Conservation (phyloP, 495 filamentous ascomycete genomes). For the Lindgomyces ingoldianus region DNA sequence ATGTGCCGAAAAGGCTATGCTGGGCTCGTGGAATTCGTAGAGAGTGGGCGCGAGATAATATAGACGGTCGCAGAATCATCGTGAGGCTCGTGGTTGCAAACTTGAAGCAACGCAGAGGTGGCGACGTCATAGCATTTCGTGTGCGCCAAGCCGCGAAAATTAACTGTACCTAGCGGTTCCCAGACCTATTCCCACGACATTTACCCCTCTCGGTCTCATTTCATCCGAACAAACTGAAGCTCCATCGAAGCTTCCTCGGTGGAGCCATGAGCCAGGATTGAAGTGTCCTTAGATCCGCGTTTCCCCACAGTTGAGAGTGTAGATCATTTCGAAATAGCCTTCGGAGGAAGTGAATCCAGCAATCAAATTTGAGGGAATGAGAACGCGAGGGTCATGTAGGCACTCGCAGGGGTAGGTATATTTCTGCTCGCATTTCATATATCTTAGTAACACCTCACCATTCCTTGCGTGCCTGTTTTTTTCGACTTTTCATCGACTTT, state of each 20-base stretch:
- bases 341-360: not conserved
- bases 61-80: constrained; percentile 3
- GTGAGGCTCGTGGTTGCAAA: not conserved
- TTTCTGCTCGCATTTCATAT: not conserved
- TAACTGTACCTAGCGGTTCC: not conserved
- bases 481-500: not conserved
- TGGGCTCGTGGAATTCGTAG: not conserved
- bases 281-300: not conserved
- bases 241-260: not conserved
- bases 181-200: not conserved
- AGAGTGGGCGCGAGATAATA: not conserved
- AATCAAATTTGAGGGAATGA: constrained; percentile 2
- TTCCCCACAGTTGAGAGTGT: constrained; percentile 1
- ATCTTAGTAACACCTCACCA: not conserved
- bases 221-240: constrained; percentile 1
- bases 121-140: not conserved
- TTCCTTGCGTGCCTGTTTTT: not conserved
- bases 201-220: not conserved
- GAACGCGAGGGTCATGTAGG: not conserved
- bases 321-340: not conserved
- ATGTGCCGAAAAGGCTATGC: not conserved
- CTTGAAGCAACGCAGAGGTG: too few species aligned
- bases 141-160: constrained; percentile 8
- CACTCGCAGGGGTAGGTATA: not conserved
- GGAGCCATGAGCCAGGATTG: not conserved